Evolutionary conservation across 139 green algal species (phyloP), one percentile per base, ranked within the genome.

Genomic region (Haematococcus lacustris): DNA sequence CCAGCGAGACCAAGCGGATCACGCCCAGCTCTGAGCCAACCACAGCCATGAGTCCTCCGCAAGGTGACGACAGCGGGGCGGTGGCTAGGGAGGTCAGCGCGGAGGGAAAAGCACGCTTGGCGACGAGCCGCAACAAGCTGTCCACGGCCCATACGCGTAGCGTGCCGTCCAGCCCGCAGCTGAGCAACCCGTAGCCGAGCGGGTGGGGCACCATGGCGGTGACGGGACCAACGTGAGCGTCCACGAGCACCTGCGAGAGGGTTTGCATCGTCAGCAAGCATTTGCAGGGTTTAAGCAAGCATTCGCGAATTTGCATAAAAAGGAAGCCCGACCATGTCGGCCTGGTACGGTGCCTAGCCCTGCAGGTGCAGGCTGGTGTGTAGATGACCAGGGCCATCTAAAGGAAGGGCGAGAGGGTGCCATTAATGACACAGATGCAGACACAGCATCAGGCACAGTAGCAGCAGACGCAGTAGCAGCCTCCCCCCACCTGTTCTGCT

Each of bases 21-120:
- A 88, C 83, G 38, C 83, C 83, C 6, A 69, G 75, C 57, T 81
- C 79, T 0, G 75, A 83, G 2, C 83, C 83, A 17, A 84, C 62
- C 38, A 75, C 79, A 25, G 60, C 51, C 65, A 85, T 41, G 3
- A 61, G 71, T 33, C 3, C 23, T 26, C 4, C 26, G 7, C 60
- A 67, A 39, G 26, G 30, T 33, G 3, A 26, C 33, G 60, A 28
- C 17, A 17, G 35, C 32, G 67, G 53, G 28, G 40, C 68, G 33
- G 35, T 40, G 23, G 70, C 70, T 9, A 69, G 39, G 30, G 28
- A 57, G 26, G 69, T 70, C 38, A 76, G 75, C 47, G 66, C 71
- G 13, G 51, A 40, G 1, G 70, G 69, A 50, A 82, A 80, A 25
- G 68, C 64, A 7, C 78, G 73, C 1, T 30, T 33, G 9, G 66